Percentiles rank a stretch among this genome's conserved stretches.
Conservation (phyloP, 2,329 filamentous ascomycete genomes). For the Neophaeococcomyces mojaviensis region DNA sequence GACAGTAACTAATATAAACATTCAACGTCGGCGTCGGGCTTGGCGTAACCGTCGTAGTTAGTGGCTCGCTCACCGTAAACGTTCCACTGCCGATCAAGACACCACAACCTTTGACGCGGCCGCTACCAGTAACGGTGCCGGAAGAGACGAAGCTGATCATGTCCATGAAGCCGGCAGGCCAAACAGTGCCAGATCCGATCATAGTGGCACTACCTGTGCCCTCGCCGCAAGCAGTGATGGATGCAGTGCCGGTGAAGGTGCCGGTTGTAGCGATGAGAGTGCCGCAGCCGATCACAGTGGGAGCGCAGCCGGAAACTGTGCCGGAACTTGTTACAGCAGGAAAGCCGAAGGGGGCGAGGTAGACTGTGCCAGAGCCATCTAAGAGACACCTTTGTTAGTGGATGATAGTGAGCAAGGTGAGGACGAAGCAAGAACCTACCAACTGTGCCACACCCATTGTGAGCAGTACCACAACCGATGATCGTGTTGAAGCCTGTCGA, state of each 20-base stretch:
- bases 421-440: conserved; percentile 9
- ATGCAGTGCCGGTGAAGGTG: conserved; percentile 16
- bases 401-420: neutral
- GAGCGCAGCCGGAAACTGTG: conserved; percentile 4
- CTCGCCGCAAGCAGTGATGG: conserved; percentile 18
- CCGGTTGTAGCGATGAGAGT: conserved; percentile 17
- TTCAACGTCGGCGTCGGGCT: conserved; percentile 13
- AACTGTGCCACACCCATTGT: conserved; percentile 15
- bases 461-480: conserved; percentile 17
- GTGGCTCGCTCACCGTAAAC: conserved; percentile 16
- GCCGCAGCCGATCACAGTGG: conserved; percentile 16
- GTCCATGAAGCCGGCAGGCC: conserved; percentile 13
- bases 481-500: conserved; percentile 1
- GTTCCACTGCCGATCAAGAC: conserved; percentile 17
- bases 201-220: conserved; percentile 17
- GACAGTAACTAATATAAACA: conserved; percentile 17
- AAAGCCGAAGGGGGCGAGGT: conserved; percentile 5
- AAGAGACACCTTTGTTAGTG: neutral
- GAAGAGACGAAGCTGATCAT: conserved; percentile 14
- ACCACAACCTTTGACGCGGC: conserved; percentile 19
- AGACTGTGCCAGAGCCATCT: conserved; percentile 9
- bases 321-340: conserved; percentile 1
- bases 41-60: conserved; percentile 10
- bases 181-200: conserved; percentile 19
- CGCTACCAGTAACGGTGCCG: conserved; percentile 15